Base-by-base conservation (phyloP, 805 yeast genomes). In the Ogataea haglerorum region DNA sequence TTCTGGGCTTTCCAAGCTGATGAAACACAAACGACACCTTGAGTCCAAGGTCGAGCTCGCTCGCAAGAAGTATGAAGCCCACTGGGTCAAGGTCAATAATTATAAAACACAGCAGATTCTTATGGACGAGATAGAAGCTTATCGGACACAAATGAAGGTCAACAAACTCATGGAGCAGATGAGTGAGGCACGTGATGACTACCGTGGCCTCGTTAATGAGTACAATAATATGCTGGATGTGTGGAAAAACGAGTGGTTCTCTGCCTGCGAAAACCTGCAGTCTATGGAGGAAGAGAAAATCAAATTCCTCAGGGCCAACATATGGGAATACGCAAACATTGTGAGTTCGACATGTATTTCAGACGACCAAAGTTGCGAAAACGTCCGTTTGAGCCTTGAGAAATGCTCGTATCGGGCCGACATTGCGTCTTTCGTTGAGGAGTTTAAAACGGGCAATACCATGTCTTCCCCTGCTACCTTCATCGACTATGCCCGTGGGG, bases 311-410 rank as follows among this genome's bases (percentile, higher is more conserved):
- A 82, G 85, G 53, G 68, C 82, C 13, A 85, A 80, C 50, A 61
- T 88, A 44, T 88, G 95, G 85, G 84, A 80, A 30, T 86, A 72
- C 54, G 79, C 91, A 34, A 87, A 87, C 60, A 70, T 80, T 28
- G 69, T 85, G 7, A 85, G 95, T 6, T 72, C 86, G 0, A 70
- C 80, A 3, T 88, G 95, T 57, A 90, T 87, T 23, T 76, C 78
- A 31, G 85, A 82, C 53, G 96, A 88, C 56, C 82, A 78, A 46
- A 72, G 84, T 8, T 85, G 84, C 41, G 96, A 88, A 55, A 69
- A 69, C 38, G 74, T 89, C 10, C 73, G 96, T 41, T 58, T 78
- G 6, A 61, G 76, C 2, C 69, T 87, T 38, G 95, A 89, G 44
- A 72, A 75, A 36, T 81, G 89, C 50, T 82, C 78, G 14, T 76